Evolutionary conservation across 2,329 filamentous ascomycete species (phyloP).

Genomic region (Leptographium flavum): DNA sequence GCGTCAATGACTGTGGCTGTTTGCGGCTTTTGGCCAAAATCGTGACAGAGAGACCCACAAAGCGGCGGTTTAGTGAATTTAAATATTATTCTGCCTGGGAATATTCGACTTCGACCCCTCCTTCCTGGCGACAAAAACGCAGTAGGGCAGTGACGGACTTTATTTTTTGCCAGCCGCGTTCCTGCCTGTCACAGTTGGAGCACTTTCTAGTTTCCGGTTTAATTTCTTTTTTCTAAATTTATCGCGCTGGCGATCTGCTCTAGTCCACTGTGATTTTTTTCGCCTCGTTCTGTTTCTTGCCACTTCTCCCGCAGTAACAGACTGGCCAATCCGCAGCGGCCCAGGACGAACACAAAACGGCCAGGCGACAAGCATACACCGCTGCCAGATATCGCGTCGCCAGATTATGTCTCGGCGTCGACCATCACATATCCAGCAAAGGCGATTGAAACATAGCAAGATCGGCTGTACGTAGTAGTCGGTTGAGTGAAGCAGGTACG

Average conservation of each 20-base stretch:
- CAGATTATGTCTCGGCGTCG: slow-evolving; percentile 8
- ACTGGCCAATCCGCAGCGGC: neutral
- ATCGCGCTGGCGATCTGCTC: neutral
- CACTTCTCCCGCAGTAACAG: neutral
- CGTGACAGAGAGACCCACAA: neutral
- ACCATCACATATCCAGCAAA: slow-evolving; percentile 1
- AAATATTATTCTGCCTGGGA: neutral
- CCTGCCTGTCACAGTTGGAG: neutral
- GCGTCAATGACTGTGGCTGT: no score
- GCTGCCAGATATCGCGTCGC: neutral
- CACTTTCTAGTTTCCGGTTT: neutral
- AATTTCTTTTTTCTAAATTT: neutral
- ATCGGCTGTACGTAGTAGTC: slow-evolving; percentile 1
- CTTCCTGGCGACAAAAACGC: neutral
- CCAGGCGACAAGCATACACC: neutral
- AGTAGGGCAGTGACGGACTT: slow-evolving; percentile 4
- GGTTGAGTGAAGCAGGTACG: slow-evolving; percentile 1
- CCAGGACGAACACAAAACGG: neutral
- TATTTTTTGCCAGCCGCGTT: slow-evolving; percentile 7
- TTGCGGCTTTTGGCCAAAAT: neutral
- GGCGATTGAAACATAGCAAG: slow-evolving; percentile 5
- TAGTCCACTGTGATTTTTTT: neutral
- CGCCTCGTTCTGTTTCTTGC: neutral
- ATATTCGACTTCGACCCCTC: slow-evolving; percentile 2
- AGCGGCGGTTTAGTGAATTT: no score